phyloP scores from a whole-genome alignment of 768 basidiomycete genomes.

The Naganishia vishniacii region DNA sequence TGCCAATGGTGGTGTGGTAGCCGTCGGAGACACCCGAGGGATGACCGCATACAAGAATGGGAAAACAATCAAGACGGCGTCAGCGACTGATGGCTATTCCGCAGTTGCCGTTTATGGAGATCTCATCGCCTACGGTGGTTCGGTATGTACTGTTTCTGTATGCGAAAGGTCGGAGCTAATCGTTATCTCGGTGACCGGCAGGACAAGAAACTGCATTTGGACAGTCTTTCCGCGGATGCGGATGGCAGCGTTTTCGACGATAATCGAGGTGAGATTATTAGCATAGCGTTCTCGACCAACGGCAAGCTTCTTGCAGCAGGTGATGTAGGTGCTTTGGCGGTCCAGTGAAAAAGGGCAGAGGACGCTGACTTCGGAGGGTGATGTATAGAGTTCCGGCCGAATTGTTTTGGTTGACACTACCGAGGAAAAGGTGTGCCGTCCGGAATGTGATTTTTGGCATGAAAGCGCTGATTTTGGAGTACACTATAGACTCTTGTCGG shows the following conservation, averaged over 20 bases:
- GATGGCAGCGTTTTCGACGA: constrained; percentile 52
- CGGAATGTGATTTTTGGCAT: background rate
- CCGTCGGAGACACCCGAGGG: constrained; percentile 35
- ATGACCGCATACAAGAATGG: constrained; percentile 47
- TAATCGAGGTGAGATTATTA: constrained; percentile 65
- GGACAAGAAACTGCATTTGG: constrained; percentile 68
- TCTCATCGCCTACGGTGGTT: constrained; percentile 66
- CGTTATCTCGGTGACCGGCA: constrained; percentile 46
- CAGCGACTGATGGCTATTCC: constrained; percentile 24
- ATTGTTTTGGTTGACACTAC: constrained; percentile 69
- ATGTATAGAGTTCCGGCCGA: constrained; percentile 74
- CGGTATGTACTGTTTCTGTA: constrained; percentile 55
- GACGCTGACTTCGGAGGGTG: no score
- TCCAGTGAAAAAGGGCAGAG: no score
- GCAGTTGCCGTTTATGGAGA: constrained; percentile 37
- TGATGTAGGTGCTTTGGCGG: constrained; percentile 60
- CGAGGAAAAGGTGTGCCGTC: constrained; percentile 57
- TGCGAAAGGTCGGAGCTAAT: background rate
- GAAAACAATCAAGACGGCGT: constrained; percentile 54
- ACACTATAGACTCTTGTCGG: constrained; percentile 42
- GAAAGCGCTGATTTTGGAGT: background rate
- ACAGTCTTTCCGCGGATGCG: constrained; percentile 52
- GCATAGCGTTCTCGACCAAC: constrained; percentile 73
- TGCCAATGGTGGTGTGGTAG: constrained; percentile 19
- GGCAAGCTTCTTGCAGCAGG: constrained; percentile 71